Evolutionary conservation across 805 yeast species (phyloP).

Genomic region (Scheffersomyces amazonensis): DNA sequence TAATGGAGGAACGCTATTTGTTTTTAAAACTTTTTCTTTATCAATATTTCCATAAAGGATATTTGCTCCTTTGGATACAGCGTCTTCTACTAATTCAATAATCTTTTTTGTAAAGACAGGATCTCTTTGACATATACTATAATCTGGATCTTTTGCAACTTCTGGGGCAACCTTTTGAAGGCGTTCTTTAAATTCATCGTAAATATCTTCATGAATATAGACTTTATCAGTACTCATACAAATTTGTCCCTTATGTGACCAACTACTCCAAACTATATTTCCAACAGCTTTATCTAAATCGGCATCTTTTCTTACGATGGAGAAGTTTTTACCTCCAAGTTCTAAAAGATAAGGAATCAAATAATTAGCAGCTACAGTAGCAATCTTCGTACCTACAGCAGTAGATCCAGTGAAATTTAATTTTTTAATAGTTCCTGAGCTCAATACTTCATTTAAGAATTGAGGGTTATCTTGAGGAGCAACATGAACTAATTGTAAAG

Average conservation of each 20-base stretch:
- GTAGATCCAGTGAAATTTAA: constrained; percentile 49
- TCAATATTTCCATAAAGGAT: constrained; percentile 19
- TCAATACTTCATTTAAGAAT: constrained; percentile 23
- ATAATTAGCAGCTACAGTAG: constrained; percentile 31
- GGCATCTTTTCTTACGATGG: constrained; percentile 30
- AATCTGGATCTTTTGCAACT: constrained; percentile 14
- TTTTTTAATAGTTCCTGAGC: constrained; percentile 26
- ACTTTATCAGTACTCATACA: constrained; percentile 46
- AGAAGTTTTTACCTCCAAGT: constrained; percentile 44
- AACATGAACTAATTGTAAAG: constrained; percentile 33
- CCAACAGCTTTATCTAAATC: constrained; percentile 29
- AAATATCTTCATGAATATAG: constrained; percentile 31
- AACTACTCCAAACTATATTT: constrained; percentile 27
- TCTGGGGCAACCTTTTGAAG: constrained; percentile 14
- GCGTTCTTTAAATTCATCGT: constrained; percentile 21
- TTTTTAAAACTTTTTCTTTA: not conserved
- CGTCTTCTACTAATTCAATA: constrained; percentile 28
- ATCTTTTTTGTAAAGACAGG: constrained; percentile 17
- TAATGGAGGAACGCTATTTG: constrained; percentile 19
- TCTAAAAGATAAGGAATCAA: constrained; percentile 43
- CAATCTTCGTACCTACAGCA: constrained; percentile 33
- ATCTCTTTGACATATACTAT: constrained; percentile 27
- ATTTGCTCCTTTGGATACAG: constrained; percentile 35
- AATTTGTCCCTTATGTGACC: constrained; percentile 46
- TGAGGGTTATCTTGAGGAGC: constrained; percentile 19